These are phyloP conservation scores for Leptodermis oblonga DNA, from an alignment of 257 asterid species.

Conservation along the genomic window DNA sequence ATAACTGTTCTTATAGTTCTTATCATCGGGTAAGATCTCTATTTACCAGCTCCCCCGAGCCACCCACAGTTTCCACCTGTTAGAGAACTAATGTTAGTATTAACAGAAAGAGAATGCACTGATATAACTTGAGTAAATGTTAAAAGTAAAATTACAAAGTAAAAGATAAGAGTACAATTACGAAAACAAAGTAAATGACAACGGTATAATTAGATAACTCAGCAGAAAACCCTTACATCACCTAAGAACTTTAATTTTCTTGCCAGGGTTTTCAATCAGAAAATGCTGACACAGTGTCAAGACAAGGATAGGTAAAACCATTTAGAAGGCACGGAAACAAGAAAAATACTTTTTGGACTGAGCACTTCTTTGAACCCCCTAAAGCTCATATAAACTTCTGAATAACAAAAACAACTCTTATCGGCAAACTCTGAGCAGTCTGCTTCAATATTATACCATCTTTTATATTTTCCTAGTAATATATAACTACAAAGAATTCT, in stretches of 20 bases:
- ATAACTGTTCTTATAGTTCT: background rate
- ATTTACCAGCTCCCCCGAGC: slow-evolving; percentile 42
- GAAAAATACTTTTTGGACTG: background rate
- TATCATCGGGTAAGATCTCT: background rate
- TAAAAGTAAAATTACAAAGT: background rate
- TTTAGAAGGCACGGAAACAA: background rate
- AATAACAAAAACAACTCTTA: background rate
- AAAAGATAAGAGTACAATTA: background rate
- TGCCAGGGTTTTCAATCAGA: background rate
- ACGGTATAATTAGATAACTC: background rate
- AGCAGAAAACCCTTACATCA: background rate
- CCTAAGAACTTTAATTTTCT: background rate
- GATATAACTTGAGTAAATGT: background rate
- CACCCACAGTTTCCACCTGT: slow-evolving; percentile 42
- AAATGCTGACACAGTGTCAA: background rate
- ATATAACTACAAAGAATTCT: background rate
- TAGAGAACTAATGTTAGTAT: slow-evolving; percentile 17
- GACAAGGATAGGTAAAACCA: background rate
- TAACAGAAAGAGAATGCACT: background rate
- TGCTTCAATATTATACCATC: background rate
- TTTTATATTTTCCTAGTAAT: background rate
- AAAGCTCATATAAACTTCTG: background rate
- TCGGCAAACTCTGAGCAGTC: background rate
- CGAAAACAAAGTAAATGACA: background rate
- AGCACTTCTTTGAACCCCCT: no score